Conservation (phyloP, 108 stramenopile genomes). For the Craspedostauros australis region DNA sequence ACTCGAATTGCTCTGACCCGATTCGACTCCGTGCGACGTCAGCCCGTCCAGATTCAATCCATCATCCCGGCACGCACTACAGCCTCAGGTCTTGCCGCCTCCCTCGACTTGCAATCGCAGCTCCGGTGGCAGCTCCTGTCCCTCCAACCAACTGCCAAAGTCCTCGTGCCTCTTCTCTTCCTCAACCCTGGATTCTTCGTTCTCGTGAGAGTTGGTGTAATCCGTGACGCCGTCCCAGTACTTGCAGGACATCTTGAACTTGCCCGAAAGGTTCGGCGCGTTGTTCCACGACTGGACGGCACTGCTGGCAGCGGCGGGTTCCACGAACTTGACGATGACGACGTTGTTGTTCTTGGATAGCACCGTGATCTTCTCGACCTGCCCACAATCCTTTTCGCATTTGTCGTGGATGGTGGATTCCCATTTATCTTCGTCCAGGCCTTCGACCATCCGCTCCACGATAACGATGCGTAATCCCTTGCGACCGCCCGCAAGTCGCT, state of each 20-base stretch:
- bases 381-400: slow-evolving; percentile 61
- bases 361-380: slow-evolving; percentile 91
- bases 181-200: slow-evolving; percentile 38
- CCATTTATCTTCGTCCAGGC: slow-evolving; percentile 43
- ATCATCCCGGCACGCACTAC: too few species aligned
- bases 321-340: slow-evolving; percentile 84
- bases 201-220: slow-evolving; percentile 70
- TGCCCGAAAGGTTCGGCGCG: slow-evolving; percentile 11
- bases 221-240: slow-evolving; percentile 98
- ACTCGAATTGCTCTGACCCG: too few species aligned
- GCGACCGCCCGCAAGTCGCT: slow-evolving; percentile 76
- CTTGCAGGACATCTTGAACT: slow-evolving; percentile 39
- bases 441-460: slow-evolving; percentile 81
- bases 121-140: slow-evolving; percentile 87
- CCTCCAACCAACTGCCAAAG: slow-evolving; percentile 94
- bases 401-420: slow-evolving; percentile 53
- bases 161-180: slow-evolving; percentile 84
- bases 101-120: slow-evolving; percentile 62
- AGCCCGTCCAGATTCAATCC: too few species aligned
- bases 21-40: too few species aligned
- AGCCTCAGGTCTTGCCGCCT: too few species aligned
- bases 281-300: slow-evolving; percentile 80
- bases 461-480: slow-evolving; percentile 92
- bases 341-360: slow-evolving; percentile 82
- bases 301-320: slow-evolving; percentile 73